Evolutionary conservation across 2,329 filamentous ascomycete species (phyloP), one percentile per base, ranked within the genome.

Genomic region (Alternaria longipes): DNA sequence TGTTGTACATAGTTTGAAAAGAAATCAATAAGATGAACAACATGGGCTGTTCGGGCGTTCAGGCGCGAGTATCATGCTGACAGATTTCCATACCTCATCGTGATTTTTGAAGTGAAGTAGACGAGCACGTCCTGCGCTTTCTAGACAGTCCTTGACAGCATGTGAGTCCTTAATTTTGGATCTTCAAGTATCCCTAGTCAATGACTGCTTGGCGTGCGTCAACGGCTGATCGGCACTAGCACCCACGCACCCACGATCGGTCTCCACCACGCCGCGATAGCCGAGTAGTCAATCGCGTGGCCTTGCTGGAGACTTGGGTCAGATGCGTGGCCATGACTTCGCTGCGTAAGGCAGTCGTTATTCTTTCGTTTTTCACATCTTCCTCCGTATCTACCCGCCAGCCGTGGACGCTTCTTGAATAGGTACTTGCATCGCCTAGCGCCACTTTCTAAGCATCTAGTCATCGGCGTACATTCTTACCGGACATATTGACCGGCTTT

Each of bases 401-500:
- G 18, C n/a, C 52, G n/a, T 18, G 28, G n/a, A 56, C 57, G 16
- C 57, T 32, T 41, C 38, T 57, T 22, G 54, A 9, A 30, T 26
- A 26, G 41, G 59, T 60, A 18, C 5, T 8, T 18, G 38, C 18
- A 3, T 12, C 40, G 28, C 40, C 14, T 69, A 70, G 70, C 59
- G 59, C 36, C 55, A 57, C 56, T 69, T 65, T 51, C 59, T 68
- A 64, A 68, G 65, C 68, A 64, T 58, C 53, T 50, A 52, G 52
- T 46, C 58, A 54, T 45, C 50, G 20, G 50, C 30, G n/a, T 18
- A 41, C 24, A 47, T 22, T 26, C 40, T 14, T 24, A 36, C 45
- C 40, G 8, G 45, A 45, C 53, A 56, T 36, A 32, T n/a, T 46
- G 45, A 49, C 32, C 30, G 49, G 22, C 9, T 22, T 26, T 45